Base-by-base conservation (phyloP, 257 asterid genomes). In the Eucommia ulmoides region DNA sequence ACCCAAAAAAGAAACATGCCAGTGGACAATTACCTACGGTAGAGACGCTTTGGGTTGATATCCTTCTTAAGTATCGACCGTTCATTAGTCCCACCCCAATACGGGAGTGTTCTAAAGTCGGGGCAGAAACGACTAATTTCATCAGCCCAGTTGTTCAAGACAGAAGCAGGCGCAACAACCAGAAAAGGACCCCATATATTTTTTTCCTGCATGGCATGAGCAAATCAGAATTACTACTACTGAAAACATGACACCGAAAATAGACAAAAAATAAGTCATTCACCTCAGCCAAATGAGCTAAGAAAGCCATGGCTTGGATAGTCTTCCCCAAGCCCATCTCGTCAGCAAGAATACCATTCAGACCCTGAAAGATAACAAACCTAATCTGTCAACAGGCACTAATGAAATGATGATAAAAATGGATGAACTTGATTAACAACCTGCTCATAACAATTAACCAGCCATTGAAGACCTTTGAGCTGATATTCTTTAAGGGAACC, bases 241-340 rank as follows among this genome's bases (percentile, higher is more conserved):
- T n/a, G 22, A 15, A 54, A 23, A n/a, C n/a, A 51, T 23, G 23
- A 23, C 19, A 47, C 41, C 55, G 50, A 64, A n/a, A 10, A 33
- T 65, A 24, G 41, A 38, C 20, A 51, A 38, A 54, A 42, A 22
- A 52, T 41, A 23, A 49, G 54, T 38, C 20, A 58, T 74, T 72
- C 68, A 89, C 98, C 84, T 89, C 98, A 23, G 96, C 98, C 68
- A 91, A 76, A 74, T 91, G 96, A 61, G 94, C 98, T 73, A 91
- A 71, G 80, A 91, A 86, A 53, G 96, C 95, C 94, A 91, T 91
- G 64, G 98, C 96, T 65, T 86, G 96, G 62, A 91, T 91, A 22
- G 98, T 91, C 74, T 91, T 91, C 18, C 98, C 98, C 45, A 91
- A 81, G 24, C 98, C 98, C 98, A 91, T 91, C 66, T 91, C 98